Evolutionary conservation across 2,329 filamentous ascomycete genomes (phyloP).

Genomic region (Emergomyces orientalis): DNA sequence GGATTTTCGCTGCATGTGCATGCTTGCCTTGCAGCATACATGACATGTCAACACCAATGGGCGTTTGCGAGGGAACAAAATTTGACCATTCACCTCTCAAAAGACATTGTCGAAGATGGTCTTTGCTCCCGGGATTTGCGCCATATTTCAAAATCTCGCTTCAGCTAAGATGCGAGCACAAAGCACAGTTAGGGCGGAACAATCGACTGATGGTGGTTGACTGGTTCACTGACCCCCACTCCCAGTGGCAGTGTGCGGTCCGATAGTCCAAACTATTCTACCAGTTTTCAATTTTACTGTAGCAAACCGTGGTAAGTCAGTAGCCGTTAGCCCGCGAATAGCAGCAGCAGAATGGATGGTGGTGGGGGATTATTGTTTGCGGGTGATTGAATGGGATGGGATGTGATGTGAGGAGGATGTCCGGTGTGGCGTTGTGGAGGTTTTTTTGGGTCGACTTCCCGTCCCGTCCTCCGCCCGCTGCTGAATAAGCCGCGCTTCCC

Average conservation of each 20-base stretch:
- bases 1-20: constrained; percentile 8
- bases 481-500: not conserved
- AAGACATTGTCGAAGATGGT: not conserved
- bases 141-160: not conserved
- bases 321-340: not conserved
- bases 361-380: not conserved
- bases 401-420: not conserved
- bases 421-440: not conserved
- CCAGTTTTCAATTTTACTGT: not conserved
- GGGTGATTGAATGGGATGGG: not conserved
- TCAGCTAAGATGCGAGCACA: not conserved
- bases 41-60: constrained; percentile 5
- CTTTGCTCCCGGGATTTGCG: not conserved
- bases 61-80: not conserved
- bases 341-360: not conserved
- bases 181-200: not conserved
- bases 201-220: not conserved
- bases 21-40: constrained; percentile 4
- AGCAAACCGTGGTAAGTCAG: not conserved
- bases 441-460: not conserved
- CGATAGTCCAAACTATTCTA: not conserved
- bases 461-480: not conserved
- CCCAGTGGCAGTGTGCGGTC: not conserved
- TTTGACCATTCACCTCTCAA: not conserved
- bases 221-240: not conserved